Evolutionary conservation across 176 grass and related monocot species (phyloP).

Genomic region (Oryza glumipatula): DNA sequence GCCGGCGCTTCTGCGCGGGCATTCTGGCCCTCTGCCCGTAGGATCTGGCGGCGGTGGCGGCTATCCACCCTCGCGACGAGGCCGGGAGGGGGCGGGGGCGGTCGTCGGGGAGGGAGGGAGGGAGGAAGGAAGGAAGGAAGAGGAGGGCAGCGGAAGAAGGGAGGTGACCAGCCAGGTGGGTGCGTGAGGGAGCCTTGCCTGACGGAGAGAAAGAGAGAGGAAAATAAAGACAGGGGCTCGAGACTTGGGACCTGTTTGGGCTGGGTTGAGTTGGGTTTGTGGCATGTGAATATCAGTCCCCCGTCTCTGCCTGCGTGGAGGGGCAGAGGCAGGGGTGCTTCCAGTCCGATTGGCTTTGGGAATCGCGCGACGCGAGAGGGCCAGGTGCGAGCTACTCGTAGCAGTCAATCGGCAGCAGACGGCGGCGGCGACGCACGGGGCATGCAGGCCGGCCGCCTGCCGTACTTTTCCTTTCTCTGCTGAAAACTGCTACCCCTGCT

Average conservation of each 20-base stretch:
- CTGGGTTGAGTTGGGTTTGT: conserved; percentile 13
- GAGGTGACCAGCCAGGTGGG: conserved; percentile 60
- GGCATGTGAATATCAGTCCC: neutral
- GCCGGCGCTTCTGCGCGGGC: conserved; percentile 59
- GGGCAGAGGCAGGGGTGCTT: neutral
- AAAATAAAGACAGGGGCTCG: conserved; percentile 41
- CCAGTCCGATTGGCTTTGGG: conserved; percentile 38
- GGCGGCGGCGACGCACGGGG: conserved; percentile 24
- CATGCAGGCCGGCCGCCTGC: conserved; percentile 35
- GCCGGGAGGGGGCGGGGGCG: neutral
- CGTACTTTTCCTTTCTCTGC: neutral
- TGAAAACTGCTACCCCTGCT: neutral
- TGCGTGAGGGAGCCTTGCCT: conserved; percentile 2
- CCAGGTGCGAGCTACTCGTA: conserved; percentile 18
- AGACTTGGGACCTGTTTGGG: neutral
- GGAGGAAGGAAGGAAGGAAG: conserved; percentile 29
- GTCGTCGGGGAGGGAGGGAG: conserved; percentile 42
- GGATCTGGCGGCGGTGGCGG: conserved; percentile 39
- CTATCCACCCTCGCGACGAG: conserved; percentile 14
- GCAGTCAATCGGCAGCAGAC: no score
- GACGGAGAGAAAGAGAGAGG: conserved; percentile 40
- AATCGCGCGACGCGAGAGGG: conserved; percentile 29
- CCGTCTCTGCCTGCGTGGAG: neutral
- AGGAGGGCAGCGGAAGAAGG: conserved; percentile 22
- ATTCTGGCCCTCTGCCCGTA: conserved; percentile 35